Base-by-base conservation (phyloP, 2,329 filamentous ascomycete genomes). In the Phyllosticta citribraziliensis region DNA sequence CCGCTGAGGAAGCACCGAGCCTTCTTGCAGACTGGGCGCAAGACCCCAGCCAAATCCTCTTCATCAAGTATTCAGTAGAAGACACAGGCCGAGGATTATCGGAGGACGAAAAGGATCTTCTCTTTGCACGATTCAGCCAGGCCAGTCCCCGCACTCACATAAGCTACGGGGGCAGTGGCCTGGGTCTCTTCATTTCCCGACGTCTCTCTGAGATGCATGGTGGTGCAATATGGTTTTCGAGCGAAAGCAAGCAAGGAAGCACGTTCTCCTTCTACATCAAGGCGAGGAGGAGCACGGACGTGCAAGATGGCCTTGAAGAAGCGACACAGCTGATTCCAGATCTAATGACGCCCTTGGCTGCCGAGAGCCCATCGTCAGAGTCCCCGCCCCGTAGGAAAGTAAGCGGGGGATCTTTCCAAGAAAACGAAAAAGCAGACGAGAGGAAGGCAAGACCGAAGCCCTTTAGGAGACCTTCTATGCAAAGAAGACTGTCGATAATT, bases 241-340 rank as follows among this genome's bases (percentile, higher is more conserved):
- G 75, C 4, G 62, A 65, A 4, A 65, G 70, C 6, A 74, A 73
- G 1, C 61, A 72, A 33, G 73, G 73, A 2, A 74, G 72, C 11
- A 78, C 74, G 0, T 79, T 79, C 62, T 75, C 72, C 1, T 79
- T 79, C 66, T 79, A 76, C 65, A 71, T 78, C 66, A 73, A 73
- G 56, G 66, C 71, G 1, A 64, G 68, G 33, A 67, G 71, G 8
- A 67, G 67, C 8, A n/a, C 40, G 2, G 14, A n/a, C 14, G 40
- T n/a, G 17, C 40, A 47, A n/a, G 17, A 47, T n/a, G 6, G 40
- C 40, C 40, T n/a, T 4, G 40, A 24, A 11, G 54, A 12, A 24
- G 19, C 20, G 19, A 27, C 20, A 53, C 52, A 53, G 20, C 14
- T 53, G 10, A 27, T 53, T 12, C 52, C 52, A 27, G 52, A 53